Conservation (phyloP, 345 rosid species). For the Camelina sativa region DNA sequence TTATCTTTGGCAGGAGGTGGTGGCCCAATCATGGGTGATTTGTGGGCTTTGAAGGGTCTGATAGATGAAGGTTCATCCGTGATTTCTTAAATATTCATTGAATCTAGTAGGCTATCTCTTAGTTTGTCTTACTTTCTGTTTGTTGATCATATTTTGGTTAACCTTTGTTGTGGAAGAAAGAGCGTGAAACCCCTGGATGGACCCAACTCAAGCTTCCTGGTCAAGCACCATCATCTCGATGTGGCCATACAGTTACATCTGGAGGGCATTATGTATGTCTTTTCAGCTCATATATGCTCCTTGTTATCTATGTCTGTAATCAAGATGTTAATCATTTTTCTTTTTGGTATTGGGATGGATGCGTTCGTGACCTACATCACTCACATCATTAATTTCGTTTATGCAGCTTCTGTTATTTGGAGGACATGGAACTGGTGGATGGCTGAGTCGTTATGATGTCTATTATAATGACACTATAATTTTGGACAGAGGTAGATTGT, state of each 20-base stretch:
- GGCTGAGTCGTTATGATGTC: conserved; percentile 96
- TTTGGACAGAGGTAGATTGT: conserved; percentile 76
- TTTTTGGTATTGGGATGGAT: conserved; percentile 1
- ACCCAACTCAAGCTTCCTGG: conserved; percentile 99
- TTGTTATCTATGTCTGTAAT: conserved; percentile 9
- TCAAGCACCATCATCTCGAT: conserved; percentile 90
- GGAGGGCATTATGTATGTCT: conserved; percentile 88
- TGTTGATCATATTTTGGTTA: conserved; percentile 40
- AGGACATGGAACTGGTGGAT: conserved; percentile 98
- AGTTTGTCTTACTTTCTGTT: conserved; percentile 19
- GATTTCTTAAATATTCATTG: conserved; percentile 12
- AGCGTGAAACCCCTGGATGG: conserved; percentile 96
- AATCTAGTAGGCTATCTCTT: conserved; percentile 7
- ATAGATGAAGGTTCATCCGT: conserved; percentile 78
- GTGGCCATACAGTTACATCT: conserved; percentile 91
- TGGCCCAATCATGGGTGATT: conserved; percentile 98
- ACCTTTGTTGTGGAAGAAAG: conserved; percentile 84
- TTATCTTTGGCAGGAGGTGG: conserved; percentile 80
- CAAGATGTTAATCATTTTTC: conserved; percentile 6
- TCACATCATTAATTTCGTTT: conserved; percentile 12
- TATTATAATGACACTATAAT: conserved; percentile 86
- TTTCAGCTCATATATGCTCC: conserved; percentile 32
- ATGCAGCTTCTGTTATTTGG: conserved; percentile 94
- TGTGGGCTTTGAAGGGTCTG: conserved; percentile 99
- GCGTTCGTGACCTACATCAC: conserved; percentile 8